Percentiles rank a stretch among this genome's conserved stretches.
Conservation (phyloP, 2,329 filamentous ascomycete genomes). For the Cadophora sp. region DNA sequence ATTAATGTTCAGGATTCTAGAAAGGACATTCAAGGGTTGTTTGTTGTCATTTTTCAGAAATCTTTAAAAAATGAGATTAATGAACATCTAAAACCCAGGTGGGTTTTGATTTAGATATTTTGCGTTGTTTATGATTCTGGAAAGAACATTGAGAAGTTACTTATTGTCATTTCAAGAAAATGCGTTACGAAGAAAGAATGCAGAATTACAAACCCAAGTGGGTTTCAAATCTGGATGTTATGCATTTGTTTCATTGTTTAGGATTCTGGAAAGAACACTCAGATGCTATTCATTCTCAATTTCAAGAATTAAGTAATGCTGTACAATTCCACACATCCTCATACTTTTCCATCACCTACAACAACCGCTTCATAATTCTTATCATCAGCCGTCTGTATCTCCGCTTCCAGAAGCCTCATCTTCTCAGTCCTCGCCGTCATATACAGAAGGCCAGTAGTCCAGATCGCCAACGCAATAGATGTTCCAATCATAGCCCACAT, state of each 20-base stretch:
- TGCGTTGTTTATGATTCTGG: too few relatives aligned
- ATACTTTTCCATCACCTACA: slow-evolving; percentile 23
- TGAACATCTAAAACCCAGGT: too few relatives aligned
- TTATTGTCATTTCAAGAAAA: too few relatives aligned
- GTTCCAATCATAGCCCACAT: slow-evolving; percentile 77
- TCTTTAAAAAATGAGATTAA: too few relatives aligned
- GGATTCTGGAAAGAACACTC: not conserved
- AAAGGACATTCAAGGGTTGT: not conserved
- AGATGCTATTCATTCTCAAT: too few relatives aligned
- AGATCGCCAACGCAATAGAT: slow-evolving; percentile 64
- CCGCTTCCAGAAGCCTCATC: slow-evolving; percentile 27
- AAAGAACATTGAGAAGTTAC: not conserved
- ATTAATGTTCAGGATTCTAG: not conserved
- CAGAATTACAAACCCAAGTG: too few relatives aligned
- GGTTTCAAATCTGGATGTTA: too few relatives aligned
- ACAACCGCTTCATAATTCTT: slow-evolving; percentile 27
- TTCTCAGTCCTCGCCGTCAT: slow-evolving; percentile 51
- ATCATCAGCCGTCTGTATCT: slow-evolving; percentile 19
- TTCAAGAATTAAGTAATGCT: too few relatives aligned
- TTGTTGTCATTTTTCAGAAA: too few relatives aligned
- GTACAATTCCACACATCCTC: not conserved
- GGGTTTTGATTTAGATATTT: too few relatives aligned
- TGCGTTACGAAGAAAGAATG: too few relatives aligned
- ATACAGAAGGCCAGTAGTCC: slow-evolving; percentile 62
- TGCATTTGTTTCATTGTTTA: too few relatives aligned